Evolutionary conservation across 2,329 filamentous ascomycete species (phyloP).

Genomic region (Colletotrichum sp.): DNA sequence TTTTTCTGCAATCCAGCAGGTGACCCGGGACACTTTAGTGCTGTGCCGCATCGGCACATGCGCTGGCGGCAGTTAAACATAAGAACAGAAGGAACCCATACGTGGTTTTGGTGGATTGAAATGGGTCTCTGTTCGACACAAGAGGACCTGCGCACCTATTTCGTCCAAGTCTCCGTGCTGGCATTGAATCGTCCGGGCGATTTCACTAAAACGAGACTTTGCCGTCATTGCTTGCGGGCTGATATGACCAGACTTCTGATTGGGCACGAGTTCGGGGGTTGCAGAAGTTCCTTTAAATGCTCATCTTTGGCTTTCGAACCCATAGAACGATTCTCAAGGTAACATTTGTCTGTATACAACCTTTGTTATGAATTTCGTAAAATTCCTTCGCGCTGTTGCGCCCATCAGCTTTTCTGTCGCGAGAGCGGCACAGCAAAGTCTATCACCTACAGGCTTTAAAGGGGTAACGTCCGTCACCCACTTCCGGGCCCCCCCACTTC

Average conservation of each 20-base stretch:
- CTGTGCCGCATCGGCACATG: background rate
- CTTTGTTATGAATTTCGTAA: background rate
- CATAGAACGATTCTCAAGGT: background rate
- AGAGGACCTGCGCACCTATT: background rate
- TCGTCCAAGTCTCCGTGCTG: background rate
- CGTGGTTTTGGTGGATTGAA: background rate
- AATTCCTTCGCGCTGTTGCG: background rate
- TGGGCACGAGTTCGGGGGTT: no score
- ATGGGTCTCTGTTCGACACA: background rate
- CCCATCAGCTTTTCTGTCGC: background rate
- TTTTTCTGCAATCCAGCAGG: background rate
- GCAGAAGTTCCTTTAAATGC: background rate
- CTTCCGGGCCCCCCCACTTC: no score
- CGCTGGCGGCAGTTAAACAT: background rate
- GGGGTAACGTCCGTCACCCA: no score
- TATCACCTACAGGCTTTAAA: background rate
- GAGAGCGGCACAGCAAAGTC: background rate
- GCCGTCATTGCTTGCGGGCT: background rate
- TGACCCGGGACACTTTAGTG: background rate
- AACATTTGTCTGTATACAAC: background rate
- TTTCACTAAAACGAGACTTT: background rate
- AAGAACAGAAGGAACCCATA: background rate
- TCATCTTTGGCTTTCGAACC: background rate
- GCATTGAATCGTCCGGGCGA: background rate
- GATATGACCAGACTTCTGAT: background rate